Conservation (phyloP, 2,329 filamentous ascomycete species). For the Colletotrichum tofieldiae region DNA sequence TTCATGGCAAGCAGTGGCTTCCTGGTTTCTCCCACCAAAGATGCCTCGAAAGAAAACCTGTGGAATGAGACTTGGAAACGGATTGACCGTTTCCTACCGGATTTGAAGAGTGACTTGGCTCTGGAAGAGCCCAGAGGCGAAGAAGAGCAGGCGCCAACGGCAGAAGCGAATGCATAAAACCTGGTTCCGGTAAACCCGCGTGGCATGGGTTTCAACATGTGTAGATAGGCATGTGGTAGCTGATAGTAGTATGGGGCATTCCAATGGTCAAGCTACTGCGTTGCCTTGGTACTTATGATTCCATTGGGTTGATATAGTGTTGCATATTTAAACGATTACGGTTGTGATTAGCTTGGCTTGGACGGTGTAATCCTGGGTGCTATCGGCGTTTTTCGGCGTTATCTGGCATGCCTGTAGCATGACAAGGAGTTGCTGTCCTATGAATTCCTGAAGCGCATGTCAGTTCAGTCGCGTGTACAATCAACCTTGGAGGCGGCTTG, state of each 20-base stretch:
- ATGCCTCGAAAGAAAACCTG: conserved; percentile 69
- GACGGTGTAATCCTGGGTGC: not conserved
- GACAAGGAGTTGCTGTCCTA: not conserved
- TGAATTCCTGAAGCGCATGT: too few relatives aligned
- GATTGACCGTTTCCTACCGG: conserved; percentile 76
- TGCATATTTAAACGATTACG: not conserved
- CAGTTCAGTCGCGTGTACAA: accelerated
- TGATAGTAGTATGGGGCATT: not conserved
- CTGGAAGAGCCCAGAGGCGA: conserved; percentile 59
- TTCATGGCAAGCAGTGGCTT: conserved; percentile 95
- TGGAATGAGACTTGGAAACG: conserved; percentile 77
- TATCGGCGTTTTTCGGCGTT: not conserved
- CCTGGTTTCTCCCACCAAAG: conserved; percentile 78
- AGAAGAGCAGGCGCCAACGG: not conserved
- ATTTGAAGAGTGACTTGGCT: conserved; percentile 70
- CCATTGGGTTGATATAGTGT: not conserved
- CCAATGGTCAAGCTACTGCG: not conserved
- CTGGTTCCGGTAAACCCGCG: too few relatives aligned
- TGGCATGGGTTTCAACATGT: not conserved
- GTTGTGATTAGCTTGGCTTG: not conserved
- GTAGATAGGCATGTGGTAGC: not conserved
- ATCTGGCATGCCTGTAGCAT: not conserved
- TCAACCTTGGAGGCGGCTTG: too few relatives aligned
- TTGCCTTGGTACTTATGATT: not conserved
- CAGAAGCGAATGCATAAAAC: conserved; percentile 13